Base-by-base conservation (phyloP, 108 stramenopile species). In the Skeletonema grethae region DNA sequence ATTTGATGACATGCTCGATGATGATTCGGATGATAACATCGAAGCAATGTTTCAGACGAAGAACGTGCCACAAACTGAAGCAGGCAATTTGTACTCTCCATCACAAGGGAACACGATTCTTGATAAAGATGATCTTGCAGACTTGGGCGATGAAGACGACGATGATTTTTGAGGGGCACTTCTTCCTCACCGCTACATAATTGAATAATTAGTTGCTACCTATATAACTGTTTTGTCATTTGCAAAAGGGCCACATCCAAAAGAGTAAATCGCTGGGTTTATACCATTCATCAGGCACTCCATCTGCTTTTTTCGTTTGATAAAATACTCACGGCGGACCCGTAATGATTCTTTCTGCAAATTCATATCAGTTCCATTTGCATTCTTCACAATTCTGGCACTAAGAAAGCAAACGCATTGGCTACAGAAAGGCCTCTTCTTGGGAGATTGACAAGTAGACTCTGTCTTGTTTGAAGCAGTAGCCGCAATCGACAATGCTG, bases 321-420 rank as follows among this genome's bases (percentile, higher is more conserved):
- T 62, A 16, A 80, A 55, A 56, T 70, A 74, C 22, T 69, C 73
- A 57, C 80, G 73, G 16, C 72, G 68, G 45, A 58, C 57, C 38
- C 39, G 30, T 28, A 80, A 29, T 15, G 73, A 24, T 68, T 80
- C 63, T 39, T 64, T 80, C 50, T 70, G 80, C n/a, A 74, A 58
- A 46, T 65, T 65, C 68, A 80, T 74, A 62, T 80, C 80, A 35
- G 80, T 74, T 15, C 80, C 80, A 65, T 80, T 80, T 34, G 73
- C 80, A 70, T 80, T 80, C 46, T 80, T 80, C 28, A 74, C 69
- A 38, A 80, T 66, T 30, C 79, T 56, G 43, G 79, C 79, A 43
- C 39, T 57, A 32, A 80, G 41, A 57, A 80, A 80, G 24, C 64
- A 57, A 39, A 36, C 32, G 32, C 79, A 80, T 9, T 73, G 57